These are phyloP conservation scores for Apiospora marii DNA, from an alignment of 2,329 filamentous ascomycete genomes.

Conservation along the genomic window DNA sequence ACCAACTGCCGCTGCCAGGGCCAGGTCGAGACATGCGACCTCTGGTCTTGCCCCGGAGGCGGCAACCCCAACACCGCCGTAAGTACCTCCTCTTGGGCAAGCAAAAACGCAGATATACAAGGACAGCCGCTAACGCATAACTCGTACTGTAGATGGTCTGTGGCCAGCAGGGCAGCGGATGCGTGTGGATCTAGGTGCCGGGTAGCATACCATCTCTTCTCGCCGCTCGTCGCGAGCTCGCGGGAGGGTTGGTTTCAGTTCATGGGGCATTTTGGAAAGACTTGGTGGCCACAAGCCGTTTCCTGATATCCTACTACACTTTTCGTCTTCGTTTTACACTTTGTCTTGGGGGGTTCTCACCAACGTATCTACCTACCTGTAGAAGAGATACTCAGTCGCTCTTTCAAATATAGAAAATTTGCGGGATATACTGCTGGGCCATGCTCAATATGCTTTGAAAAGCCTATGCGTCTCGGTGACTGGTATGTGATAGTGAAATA, in stretches of 20 bases:
- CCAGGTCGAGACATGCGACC: constrained; percentile 32
- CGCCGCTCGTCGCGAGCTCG: neutral
- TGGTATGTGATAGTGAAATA: too few relatives aligned
- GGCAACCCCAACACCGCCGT: constrained; percentile 28
- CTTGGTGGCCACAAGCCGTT: neutral
- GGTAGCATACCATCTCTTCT: neutral
- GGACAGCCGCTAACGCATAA: neutral
- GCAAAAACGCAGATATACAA: too few relatives aligned
- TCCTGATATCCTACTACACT: neutral
- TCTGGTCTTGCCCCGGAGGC: constrained; percentile 33
- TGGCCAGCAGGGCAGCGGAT: constrained; percentile 19
- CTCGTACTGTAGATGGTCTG: constrained; percentile 18
- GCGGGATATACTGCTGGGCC: neutral
- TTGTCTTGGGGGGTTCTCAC: neutral
- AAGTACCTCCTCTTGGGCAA: constrained; percentile 12
- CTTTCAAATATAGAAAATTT: neutral
- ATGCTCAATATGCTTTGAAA: neutral
- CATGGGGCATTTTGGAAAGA: neutral
- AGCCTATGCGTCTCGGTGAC: too few relatives aligned
- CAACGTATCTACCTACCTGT: neutral
- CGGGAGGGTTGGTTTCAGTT: neutral
- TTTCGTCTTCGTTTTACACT: neutral
- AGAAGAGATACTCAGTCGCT: neutral
- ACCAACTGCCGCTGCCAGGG: constrained; percentile 37
- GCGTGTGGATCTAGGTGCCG: constrained; percentile 19